Conservation (phyloP, 371 early-diverging fungal species). For the Sporodiniella umbellata region DNA sequence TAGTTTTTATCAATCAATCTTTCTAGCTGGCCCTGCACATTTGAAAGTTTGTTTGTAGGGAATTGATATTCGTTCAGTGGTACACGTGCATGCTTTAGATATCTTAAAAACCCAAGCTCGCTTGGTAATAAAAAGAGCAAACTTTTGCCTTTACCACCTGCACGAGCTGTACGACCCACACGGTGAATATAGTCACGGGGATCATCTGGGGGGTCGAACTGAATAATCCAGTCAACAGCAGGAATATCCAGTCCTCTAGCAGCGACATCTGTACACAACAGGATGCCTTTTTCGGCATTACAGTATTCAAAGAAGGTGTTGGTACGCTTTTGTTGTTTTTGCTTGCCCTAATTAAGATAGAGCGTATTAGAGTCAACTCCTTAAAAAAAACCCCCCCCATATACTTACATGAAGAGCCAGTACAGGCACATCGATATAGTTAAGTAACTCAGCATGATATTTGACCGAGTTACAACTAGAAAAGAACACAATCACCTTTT, state of each 20-base stretch:
- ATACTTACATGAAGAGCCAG: conserved; percentile 75
- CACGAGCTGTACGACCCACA: conserved; percentile 97
- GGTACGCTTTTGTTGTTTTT: conserved; percentile 96
- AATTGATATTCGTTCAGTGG: conserved; percentile 98
- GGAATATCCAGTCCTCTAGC: conserved; percentile 99
- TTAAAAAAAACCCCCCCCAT: not conserved
- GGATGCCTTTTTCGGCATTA: conserved; percentile 85
- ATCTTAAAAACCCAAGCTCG: conserved; percentile 95
- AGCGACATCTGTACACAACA: conserved; percentile 98
- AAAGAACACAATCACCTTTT: conserved; percentile 97
- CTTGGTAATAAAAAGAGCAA: conserved; percentile 93
- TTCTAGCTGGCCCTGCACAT: conserved; percentile 83
- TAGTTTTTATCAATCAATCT: conserved; percentile 93
- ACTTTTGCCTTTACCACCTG: conserved; percentile 88
- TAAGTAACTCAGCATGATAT: conserved; percentile 92
- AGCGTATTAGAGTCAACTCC: not conserved
- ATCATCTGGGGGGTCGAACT: conserved; percentile 99
- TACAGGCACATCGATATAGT: conserved; percentile 97
- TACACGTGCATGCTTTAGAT: conserved; percentile 95
- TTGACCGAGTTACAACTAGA: conserved; percentile 94
- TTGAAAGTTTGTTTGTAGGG: conserved; percentile 90
- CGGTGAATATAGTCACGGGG: conserved; percentile 98
- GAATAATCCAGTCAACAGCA: conserved; percentile 97
- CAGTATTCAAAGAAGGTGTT: conserved; percentile 95
- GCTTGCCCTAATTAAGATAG: conserved; percentile 76